Evolutionary conservation across 2,329 filamentous ascomycete genomes (phyloP).

Genomic region (Ophiostoma montium): DNA sequence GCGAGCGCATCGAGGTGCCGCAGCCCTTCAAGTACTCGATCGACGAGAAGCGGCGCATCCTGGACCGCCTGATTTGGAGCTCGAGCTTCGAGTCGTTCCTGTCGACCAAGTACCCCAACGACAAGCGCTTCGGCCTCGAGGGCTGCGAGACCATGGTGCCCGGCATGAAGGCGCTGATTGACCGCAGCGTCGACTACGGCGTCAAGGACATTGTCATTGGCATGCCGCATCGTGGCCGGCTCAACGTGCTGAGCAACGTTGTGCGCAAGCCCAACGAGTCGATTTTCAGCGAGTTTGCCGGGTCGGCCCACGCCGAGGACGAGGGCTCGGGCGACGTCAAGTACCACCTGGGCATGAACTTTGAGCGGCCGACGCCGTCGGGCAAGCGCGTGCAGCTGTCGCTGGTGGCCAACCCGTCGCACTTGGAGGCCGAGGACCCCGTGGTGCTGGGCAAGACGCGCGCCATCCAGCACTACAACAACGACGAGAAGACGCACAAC

Average conservation of each 20-base stretch:
- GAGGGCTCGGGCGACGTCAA: constrained; percentile 98
- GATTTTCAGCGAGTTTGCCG: constrained; percentile 97
- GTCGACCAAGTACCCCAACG: constrained; percentile 96
- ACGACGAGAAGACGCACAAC: constrained; percentile 77
- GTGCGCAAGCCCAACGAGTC: constrained; percentile 99
- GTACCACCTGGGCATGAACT: constrained; percentile 99
- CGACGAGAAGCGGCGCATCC: constrained; percentile 93
- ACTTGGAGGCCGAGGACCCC: constrained; percentile 94
- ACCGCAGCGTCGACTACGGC: constrained; percentile 94
- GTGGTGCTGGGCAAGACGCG: constrained; percentile 96
- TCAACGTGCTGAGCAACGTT: constrained; percentile 96
- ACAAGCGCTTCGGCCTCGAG: constrained; percentile 97
- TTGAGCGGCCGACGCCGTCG: constrained; percentile 93
- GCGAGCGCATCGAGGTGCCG: constrained; percentile 87
- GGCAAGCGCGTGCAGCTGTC: constrained; percentile 99
- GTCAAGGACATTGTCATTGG: constrained; percentile 99
- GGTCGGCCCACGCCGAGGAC: constrained; percentile 72
- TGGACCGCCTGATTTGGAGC: constrained; percentile 96
- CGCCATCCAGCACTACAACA: constrained; percentile 97
- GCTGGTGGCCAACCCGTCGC: constrained; percentile 93
- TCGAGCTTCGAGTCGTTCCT: constrained; percentile 95
- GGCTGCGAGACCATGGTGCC: constrained; percentile 94
- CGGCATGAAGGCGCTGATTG: constrained; percentile 98
- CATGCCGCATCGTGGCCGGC: constrained; percentile 96
- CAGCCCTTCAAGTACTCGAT: constrained; percentile 94